A percentile compares a stretch with the other conserved stretches of the same genome.
Conservation (phyloP, 2,329 filamentous ascomycete genomes). For the Berkeleyomyces rouxiae region DNA sequence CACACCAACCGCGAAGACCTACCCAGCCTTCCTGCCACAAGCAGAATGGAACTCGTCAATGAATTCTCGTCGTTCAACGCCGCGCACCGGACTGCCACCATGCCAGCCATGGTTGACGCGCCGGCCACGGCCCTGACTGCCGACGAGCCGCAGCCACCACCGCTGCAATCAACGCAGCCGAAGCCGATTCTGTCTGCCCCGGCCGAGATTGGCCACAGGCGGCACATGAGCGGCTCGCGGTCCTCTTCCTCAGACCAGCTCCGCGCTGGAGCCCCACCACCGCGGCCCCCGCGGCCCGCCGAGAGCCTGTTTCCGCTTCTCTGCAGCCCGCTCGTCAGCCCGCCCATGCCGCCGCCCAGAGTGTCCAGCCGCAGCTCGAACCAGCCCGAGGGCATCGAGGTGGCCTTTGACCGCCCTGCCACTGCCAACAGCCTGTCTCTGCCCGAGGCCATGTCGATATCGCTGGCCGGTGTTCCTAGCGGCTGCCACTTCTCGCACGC, state of each 20-base stretch:
- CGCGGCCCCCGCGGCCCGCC: constrained; percentile 29
- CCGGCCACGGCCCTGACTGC: constrained; percentile 13
- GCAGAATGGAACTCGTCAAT: constrained; percentile 26
- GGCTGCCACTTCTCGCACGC: constrained; percentile 26
- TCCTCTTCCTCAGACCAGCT: constrained; percentile 28
- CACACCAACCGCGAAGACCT: constrained; percentile 37
- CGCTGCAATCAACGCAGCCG: background rate
- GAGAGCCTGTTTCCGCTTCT: constrained; percentile 12
- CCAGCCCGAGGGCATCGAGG: constrained; percentile 28
- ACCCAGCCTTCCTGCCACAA: constrained; percentile 25
- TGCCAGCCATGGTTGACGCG: constrained; percentile 10
- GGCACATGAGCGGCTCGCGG: constrained; percentile 26
- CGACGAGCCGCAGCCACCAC: background rate
- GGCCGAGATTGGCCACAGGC: constrained; percentile 19
- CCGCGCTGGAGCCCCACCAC: constrained; percentile 29
- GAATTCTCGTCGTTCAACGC: constrained; percentile 21
- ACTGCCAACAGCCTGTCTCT: constrained; percentile 30
- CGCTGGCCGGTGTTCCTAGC: constrained; percentile 16
- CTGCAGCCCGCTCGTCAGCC: constrained; percentile 14
- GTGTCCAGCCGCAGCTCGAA: constrained; percentile 37
- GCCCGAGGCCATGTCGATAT: constrained; percentile 25
- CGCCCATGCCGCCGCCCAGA: constrained; percentile 34
- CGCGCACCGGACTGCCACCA: constrained; percentile 11
- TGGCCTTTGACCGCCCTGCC: constrained; percentile 26
- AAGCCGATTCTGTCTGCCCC: constrained; percentile 8